Percentiles rank a stretch among this genome's conserved stretches.
Conservation (phyloP, 1,284 basidiomycete species). For the Amylostereum chailletii region DNA sequence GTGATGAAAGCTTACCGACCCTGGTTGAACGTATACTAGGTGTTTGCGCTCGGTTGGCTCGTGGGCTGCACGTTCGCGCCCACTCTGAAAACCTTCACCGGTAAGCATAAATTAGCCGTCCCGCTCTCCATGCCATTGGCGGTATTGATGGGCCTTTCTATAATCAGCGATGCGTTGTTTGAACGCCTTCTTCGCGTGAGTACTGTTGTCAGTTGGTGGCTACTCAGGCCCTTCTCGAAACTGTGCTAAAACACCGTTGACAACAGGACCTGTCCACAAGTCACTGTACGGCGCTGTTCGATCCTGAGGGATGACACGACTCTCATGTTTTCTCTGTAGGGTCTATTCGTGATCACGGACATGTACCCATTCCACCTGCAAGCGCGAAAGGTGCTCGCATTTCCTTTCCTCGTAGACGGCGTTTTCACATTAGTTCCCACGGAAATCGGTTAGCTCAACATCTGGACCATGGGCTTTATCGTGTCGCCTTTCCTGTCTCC, state of each 20-base stretch:
- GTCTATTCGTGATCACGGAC: constrained; percentile 58
- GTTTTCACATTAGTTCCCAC: not conserved
- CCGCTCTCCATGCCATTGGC: too few relatives aligned
- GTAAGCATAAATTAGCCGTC: not conserved
- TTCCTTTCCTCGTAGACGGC: not conserved
- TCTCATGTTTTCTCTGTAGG: constrained; percentile 26
- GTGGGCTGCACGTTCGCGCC: not conserved
- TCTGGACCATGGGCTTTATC: constrained; percentile 70
- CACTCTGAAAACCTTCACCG: not conserved
- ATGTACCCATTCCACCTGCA: constrained; percentile 71
- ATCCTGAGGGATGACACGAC: too few relatives aligned
- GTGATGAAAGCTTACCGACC: too few relatives aligned
- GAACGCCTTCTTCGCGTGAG: constrained; percentile 60
- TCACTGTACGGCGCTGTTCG: constrained; percentile 34
- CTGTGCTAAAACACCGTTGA: not conserved
- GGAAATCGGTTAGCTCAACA: constrained; percentile 36
- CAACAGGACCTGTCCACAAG: constrained; percentile 54
- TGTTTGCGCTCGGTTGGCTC: not conserved
- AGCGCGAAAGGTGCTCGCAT: constrained; percentile 46
- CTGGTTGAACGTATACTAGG: not conserved
- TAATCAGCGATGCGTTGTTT: constrained; percentile 16
- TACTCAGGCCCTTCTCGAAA: not conserved
- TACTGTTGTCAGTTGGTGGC: constrained; percentile 1
- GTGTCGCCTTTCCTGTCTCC: constrained; percentile 59
- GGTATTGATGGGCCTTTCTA: not conserved